Evolutionary conservation across 495 filamentous ascomycete genomes (phyloP).

Genomic region (Ascodesmis nigricans): DNA sequence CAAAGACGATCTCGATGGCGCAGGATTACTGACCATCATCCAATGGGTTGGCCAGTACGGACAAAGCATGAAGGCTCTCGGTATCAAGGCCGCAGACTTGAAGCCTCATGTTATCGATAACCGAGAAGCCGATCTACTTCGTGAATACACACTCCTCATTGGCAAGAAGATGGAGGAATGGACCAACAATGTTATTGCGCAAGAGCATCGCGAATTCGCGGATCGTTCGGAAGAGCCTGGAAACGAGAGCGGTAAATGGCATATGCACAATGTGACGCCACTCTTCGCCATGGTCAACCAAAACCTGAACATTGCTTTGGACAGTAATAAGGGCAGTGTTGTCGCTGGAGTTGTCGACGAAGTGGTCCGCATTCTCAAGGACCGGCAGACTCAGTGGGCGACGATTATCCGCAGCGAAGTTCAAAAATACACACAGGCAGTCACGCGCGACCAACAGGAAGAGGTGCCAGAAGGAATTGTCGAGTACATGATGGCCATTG

Average conservation of each 20-base stretch:
- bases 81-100: constrained; percentile 48
- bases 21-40: constrained; percentile 39
- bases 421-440: constrained; percentile 38
- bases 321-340: constrained; percentile 64
- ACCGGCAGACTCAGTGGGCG: constrained; percentile 66
- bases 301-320: constrained; percentile 58
- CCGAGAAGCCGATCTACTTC: constrained; percentile 66
- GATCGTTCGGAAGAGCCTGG: constrained; percentile 46
- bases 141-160: constrained; percentile 83
- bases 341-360: constrained; percentile 83
- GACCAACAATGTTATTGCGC: constrained; percentile 73
- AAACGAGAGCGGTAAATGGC: constrained; percentile 38
- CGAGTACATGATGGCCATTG: constrained; percentile 89
- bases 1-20: constrained; percentile 45
- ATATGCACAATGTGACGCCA: constrained; percentile 25
- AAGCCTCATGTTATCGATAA: constrained; percentile 68
- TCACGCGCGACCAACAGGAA: constrained; percentile 30
- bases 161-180: constrained; percentile 89
- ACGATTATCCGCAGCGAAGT: constrained; percentile 73
- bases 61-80: constrained; percentile 78
- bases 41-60: constrained; percentile 94
- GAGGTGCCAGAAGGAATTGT: constrained; percentile 24
- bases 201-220: constrained; percentile 58
- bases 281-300: constrained; percentile 97
- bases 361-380: constrained; percentile 68